These are phyloP conservation scores for Tricholoma terreum DNA, from an alignment of 768 basidiomycete genomes.

Conservation along the genomic window DNA sequence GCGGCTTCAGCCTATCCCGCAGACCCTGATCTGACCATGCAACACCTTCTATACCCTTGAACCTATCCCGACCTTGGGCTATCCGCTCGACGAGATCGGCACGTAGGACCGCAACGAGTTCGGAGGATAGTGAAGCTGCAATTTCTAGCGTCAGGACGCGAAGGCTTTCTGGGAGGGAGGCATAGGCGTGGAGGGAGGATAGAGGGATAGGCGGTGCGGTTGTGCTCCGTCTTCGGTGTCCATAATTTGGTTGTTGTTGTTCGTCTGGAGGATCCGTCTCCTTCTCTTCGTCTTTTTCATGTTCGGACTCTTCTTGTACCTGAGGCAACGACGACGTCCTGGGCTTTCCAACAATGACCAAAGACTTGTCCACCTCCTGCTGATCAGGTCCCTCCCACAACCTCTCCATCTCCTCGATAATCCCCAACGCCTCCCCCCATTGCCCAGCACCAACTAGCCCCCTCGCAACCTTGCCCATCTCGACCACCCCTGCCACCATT, in stretches of 20 bases:
- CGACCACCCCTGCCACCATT: slow-evolving; percentile 67
- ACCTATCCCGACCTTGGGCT: slow-evolving; percentile 7
- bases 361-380: slow-evolving; percentile 2
- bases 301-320: not conserved
- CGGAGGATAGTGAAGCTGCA: slow-evolving; percentile 68
- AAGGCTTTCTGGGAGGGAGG: slow-evolving; percentile 72
- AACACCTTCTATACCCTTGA: not conserved
- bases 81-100: slow-evolving; percentile 62
- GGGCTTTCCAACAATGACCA: not conserved
- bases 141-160: slow-evolving; percentile 73
- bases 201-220: slow-evolving; percentile 48
- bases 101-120: slow-evolving; percentile 69
- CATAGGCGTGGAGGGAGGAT: slow-evolving; percentile 67
- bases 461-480: slow-evolving; percentile 71
- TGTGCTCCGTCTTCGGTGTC: slow-evolving; percentile 14
- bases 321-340: not conserved
- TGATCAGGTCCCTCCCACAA: slow-evolving; percentile 43
- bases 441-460: slow-evolving; percentile 80
- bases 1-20: slow-evolving; percentile 63
- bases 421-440: slow-evolving; percentile 80
- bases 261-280: slow-evolving; percentile 8
- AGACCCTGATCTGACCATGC: slow-evolving; percentile 41
- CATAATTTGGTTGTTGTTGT: slow-evolving; percentile 11
- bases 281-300: slow-evolving; percentile 1
- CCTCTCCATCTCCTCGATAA: slow-evolving; percentile 65